Evolutionary conservation across 768 basidiomycete genomes (phyloP), one percentile per base, ranked within the genome.

Genomic region (Lactarius vividus): DNA sequence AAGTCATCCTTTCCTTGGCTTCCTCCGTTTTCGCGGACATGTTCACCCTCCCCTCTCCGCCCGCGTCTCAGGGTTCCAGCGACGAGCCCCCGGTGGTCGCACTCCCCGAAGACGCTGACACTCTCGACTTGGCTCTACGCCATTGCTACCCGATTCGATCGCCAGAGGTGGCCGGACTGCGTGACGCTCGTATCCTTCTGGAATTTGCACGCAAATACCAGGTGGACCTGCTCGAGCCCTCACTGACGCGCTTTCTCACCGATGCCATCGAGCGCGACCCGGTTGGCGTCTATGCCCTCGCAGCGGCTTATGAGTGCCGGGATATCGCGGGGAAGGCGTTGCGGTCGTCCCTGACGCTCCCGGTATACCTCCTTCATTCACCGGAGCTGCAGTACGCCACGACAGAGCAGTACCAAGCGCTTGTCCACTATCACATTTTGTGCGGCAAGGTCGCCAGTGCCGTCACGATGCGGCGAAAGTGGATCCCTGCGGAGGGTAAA

Each of bases 141-240:
- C 62, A 63, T n/a, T 55, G 67, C 44, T 69, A 69, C 28, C 62
- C 66, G 0, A n/a, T 67, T 6, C 40, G 23, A 23, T 13, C 40
- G 0, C 62, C 62, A 3, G 15, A 31, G 1, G 13, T 33, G n/a
- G 33, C 40, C 28, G 1, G 11, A 26, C 55, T 68, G 23, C 16
- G 20, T 18, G 59, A 29, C 11, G 63, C 56, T 26, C 35, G 52
- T 31, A 11, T 42, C 49, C 59, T 70, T 23, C 40, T 60, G 3
- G 56, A 68, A 28, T 68, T 65, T 35, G 37, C 62, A 2, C 59
- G 55, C 46, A 68, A 70, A 57, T 70, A 70, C 46, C 62, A 56
- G 18, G 57, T 70, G 20, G 35, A 61, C 1, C 53, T 28, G 29
- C 28, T 68, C 26, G n/a, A 33, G 16, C 7, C 26, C 35, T 15